These are phyloP conservation scores for Phytophthora hybrid DNA, from an alignment of 352 stramenopile genomes.

Conservation along the genomic window DNA sequence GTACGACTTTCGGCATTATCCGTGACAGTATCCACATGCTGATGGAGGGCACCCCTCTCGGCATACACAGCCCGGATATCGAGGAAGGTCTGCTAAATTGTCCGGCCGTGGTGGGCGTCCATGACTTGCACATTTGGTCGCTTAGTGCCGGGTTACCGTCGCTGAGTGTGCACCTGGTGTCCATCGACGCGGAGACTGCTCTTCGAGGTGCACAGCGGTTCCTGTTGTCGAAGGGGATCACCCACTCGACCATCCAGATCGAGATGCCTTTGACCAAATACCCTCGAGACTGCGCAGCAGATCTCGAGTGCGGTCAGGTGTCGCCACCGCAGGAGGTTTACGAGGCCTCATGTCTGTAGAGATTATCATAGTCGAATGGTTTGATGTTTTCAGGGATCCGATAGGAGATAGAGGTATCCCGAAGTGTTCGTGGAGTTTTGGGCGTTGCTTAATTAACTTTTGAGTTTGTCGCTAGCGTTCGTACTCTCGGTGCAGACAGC, in stretches of 20 bases:
- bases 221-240: slow-evolving; percentile 68
- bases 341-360: too few relatives aligned
- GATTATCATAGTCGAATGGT: too few relatives aligned
- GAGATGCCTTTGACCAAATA: slow-evolving; percentile 61
- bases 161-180: slow-evolving; percentile 93
- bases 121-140: slow-evolving; percentile 98
- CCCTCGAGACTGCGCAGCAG: slow-evolving; percentile 58
- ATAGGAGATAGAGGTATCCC: too few relatives aligned
- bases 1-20: slow-evolving; percentile 92
- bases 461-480: too few relatives aligned
- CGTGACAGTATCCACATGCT: slow-evolving; percentile 91
- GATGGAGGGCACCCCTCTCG: slow-evolving; percentile 93
- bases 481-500: too few relatives aligned
- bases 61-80: slow-evolving; percentile 85
- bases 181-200: slow-evolving; percentile 54
- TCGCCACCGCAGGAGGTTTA: not conserved
- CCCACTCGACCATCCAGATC: slow-evolving; percentile 86
- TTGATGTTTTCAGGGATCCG: too few relatives aligned
- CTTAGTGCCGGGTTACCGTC: slow-evolving; percentile 89
- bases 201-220: slow-evolving; percentile 63
- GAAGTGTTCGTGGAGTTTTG: too few relatives aligned
- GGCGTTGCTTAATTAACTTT: too few relatives aligned
- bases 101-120: slow-evolving; percentile 87
- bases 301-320: slow-evolving; percentile 70
- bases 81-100: slow-evolving; percentile 75